Conservation (phyloP, 2,329 filamentous ascomycete species). For the Calonectria pteridis region DNA sequence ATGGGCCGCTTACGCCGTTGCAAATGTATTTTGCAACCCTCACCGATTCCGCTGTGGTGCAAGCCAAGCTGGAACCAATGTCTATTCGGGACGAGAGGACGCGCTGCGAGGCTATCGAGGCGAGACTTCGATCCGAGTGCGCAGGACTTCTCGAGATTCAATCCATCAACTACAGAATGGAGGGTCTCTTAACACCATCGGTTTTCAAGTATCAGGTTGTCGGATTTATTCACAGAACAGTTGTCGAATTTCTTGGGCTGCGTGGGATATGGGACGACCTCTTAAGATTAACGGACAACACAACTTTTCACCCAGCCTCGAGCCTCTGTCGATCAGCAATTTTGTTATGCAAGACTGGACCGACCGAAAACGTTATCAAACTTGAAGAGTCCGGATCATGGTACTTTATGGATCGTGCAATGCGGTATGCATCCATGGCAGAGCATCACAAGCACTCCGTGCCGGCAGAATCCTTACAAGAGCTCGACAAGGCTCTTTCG, state of each 20-base stretch:
- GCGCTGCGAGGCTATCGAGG: background rate
- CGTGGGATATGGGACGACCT: background rate
- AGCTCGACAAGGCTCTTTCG: background rate
- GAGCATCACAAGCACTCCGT: background rate
- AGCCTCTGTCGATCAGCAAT: background rate
- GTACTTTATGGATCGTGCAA: background rate
- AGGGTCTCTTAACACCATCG: background rate
- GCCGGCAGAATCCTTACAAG: background rate
- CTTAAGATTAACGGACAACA: background rate
- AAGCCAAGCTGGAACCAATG: background rate
- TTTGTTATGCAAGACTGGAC: background rate
- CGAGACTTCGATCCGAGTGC: background rate
- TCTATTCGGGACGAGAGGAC: background rate
- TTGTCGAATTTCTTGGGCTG: background rate
- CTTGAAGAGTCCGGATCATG: background rate
- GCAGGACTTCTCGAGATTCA: background rate
- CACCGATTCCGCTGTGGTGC: background rate
- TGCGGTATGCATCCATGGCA: background rate
- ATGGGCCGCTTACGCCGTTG: background rate
- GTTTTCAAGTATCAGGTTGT: background rate
- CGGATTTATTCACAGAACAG: background rate
- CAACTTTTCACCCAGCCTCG: background rate
- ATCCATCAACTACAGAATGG: constrained; percentile 3
- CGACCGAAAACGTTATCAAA: background rate
- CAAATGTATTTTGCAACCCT: background rate